Evolutionary conservation across 1,139 yeast species (phyloP), one percentile per base, ranked within the genome.

Genomic region (Blastobotrys capitulatus): DNA sequence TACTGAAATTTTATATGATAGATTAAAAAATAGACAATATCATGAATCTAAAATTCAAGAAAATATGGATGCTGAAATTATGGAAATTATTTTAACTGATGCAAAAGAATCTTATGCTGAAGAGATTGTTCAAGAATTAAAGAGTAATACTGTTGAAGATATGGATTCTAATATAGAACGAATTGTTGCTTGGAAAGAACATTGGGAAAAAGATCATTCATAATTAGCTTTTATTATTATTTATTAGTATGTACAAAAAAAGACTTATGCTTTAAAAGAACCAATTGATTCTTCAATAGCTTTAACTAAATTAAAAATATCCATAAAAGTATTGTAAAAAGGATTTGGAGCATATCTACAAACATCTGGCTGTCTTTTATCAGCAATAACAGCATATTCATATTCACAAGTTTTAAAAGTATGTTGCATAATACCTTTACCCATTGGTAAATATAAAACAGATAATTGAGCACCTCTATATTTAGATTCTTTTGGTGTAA

Each of bases 1-100:
- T 58, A 88, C 86, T 60, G 72, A 82, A 6, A 65, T 74, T 1
- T 75, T 94, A 38, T 85, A 77, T 64, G 96, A 88, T 53, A 74
- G 99, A 58, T 74, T 92, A 58, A 73, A 75, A 56, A 78, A 78
- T 54, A 63, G 75, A 65, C 85, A 83, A 6, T 92, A 92, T 65
- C 79, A 82, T 49, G 85, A 87, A 54, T 73, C 76, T 55, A 92
- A 92, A 69, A 78, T 92, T 53, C 86, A 85, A 52, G 99, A 94
- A 64, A 92, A 92, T 64, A 72, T 94, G 49, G 97, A 92, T 65
- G 95, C 96, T 54, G 99, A 92, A 67, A 92, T 94, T 56, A 94
- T 92, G 98, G 92, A 90, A 59, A 88, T 92, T 22, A 78, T 94
- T 22, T 69, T 83, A 44, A 86, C 83, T 57, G 98, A 94, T 59